Evolutionary conservation across 257 asterid species (phyloP), one percentile per base, ranked within the genome.

Genomic region (Solanum tarijense): DNA sequence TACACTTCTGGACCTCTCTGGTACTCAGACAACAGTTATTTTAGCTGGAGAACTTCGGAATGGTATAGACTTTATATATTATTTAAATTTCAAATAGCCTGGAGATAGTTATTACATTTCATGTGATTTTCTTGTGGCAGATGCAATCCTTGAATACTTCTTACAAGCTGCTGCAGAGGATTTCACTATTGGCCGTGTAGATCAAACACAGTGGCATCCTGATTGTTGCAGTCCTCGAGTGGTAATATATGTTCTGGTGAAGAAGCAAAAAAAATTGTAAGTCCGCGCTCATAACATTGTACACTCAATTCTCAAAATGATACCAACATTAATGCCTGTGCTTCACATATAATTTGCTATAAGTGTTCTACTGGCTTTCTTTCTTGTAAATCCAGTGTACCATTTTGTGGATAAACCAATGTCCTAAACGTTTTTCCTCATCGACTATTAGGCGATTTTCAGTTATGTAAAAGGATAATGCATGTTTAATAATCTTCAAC

Each of bases 21-120:
- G 98, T 86, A 76, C 89, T 66, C 93, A 91, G 86, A 96, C 99
- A 12, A 96, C 99, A 12, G 87, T 96, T 52, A 90, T 96, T 88
- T 92, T 96, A 91, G 98, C 98, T 82, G 98, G 98, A 87, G 98
- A 95, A 92, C 98, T 96, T 89, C 96, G 98, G n/a, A 96, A 96
- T 31, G 99, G 98, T 96, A 93, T 69, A 46, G 6, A 78, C 6
- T 79, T 41, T 68, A 34, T 13, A 76, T 83, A 23, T 75, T 39
- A 55, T 32, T 73, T 76, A 87, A 43, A 11, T 39, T 46, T 25
- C n/a, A 58, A 7, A 73, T 41, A 65, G 68, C 65, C 31, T 39
- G 32, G 84, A 78, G 27, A 13, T 7, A 12, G 11, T 20, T 78
- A 7, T 1, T 32, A 35, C 41, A 69, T 81, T 75, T 78, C 25